Conservation (phyloP, 1,284 basidiomycete genomes). For the Omphalotus olearius region DNA sequence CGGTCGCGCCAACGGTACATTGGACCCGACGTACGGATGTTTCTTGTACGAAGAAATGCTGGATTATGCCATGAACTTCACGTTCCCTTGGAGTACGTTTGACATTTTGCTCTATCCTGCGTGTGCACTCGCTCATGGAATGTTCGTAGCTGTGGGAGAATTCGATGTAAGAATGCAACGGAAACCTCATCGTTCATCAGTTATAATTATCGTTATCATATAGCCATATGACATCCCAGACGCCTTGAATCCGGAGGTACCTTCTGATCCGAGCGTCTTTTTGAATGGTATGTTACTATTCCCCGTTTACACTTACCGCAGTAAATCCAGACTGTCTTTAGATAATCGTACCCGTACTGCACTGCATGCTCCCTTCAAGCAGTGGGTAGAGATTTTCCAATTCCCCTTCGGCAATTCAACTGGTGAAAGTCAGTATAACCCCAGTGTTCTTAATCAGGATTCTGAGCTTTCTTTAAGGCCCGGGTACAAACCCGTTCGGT, state of each 20-base stretch:
- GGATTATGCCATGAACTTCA: constrained; percentile 59
- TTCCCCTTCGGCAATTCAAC: constrained; percentile 4
- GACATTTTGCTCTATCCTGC: background rate
- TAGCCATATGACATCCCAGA: constrained; percentile 54
- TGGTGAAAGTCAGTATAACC: no score
- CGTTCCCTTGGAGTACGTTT: constrained; percentile 60
- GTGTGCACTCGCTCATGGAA: background rate
- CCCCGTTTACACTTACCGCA: background rate
- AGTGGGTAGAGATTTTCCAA: constrained; percentile 4
- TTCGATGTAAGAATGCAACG: constrained; percentile 3
- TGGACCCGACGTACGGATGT: constrained; percentile 59
- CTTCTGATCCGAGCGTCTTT: constrained; percentile 46
- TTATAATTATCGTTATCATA: background rate
- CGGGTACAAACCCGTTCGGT: constrained; percentile 8
- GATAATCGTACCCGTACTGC: constrained; percentile 16
- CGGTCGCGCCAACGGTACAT: constrained; percentile 41
- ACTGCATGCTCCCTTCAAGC: constrained; percentile 15
- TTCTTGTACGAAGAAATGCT: constrained; percentile 46
- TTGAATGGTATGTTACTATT: constrained; percentile 46
- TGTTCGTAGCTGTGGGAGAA: background rate
- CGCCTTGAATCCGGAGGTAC: constrained; percentile 42
- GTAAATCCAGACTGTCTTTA: background rate
- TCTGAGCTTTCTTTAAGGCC: background rate
- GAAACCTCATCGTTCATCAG: background rate
- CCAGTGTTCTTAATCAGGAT: background rate